Conservation (phyloP, 2,329 filamentous ascomycete genomes). For the Microdochium trichocladiopsis region DNA sequence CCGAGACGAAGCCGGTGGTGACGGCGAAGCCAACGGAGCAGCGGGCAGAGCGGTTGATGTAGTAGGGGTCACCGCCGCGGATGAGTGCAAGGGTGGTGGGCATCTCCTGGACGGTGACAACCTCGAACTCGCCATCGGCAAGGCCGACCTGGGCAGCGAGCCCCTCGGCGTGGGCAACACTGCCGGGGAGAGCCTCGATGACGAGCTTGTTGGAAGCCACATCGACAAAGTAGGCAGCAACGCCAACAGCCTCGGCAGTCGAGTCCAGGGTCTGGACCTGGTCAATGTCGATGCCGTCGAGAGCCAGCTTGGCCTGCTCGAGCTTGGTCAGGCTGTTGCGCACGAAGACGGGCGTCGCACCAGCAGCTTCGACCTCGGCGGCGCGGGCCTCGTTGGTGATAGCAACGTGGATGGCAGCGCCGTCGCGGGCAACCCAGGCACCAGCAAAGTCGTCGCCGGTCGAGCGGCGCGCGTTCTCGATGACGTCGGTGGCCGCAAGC, state of each 20-base stretch:
- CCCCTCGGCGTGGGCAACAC: conserved; percentile 23
- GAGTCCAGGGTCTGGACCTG: conserved; percentile 15
- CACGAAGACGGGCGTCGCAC: conserved; percentile 24
- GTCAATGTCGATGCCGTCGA: conserved; percentile 31
- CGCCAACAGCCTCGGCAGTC: conserved; percentile 16
- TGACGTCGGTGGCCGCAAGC: conserved; percentile 25
- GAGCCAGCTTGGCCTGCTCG: conserved; percentile 29
- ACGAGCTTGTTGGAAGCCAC: conserved; percentile 31
- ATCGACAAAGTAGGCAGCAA: conserved; percentile 30
- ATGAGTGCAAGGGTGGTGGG: conserved; percentile 26
- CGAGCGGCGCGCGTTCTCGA: conserved; percentile 22
- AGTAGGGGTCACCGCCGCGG: conserved; percentile 28
- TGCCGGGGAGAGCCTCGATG: conserved; percentile 26
- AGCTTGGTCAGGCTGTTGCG: conserved; percentile 28
- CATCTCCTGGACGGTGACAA: conserved; percentile 21
- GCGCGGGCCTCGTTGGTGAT: conserved; percentile 27
- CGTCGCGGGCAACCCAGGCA: conserved; percentile 28
- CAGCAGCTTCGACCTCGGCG: conserved; percentile 24
- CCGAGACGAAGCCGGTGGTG: conserved; percentile 30
- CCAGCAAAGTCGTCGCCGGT: conserved; percentile 27
- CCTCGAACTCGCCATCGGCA: conserved; percentile 25
- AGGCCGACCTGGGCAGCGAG: conserved; percentile 29
- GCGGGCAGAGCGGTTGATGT: conserved; percentile 20
- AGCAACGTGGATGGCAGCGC: conserved; percentile 24
- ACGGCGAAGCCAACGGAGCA: conserved; percentile 33